Percentiles rank a stretch among this genome's conserved stretches.
phyloP scores from a whole-genome alignment of 495 filamentous ascomycete species.

The Neurospora discreta region DNA sequence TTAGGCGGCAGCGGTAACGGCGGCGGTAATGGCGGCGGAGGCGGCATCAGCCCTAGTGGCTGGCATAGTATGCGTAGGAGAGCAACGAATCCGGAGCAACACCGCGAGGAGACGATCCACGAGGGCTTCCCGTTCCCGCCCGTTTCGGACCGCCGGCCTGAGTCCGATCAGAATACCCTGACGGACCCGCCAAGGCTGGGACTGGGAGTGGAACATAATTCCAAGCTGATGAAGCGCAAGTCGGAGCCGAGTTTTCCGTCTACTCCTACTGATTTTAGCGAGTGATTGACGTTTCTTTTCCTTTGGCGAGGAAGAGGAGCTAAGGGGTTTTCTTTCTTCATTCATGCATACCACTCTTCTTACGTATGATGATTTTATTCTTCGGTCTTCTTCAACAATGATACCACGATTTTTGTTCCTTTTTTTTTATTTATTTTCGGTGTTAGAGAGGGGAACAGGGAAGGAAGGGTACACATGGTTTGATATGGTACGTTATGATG shows the following conservation, averaged over 20 bases:
- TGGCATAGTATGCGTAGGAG: neutral
- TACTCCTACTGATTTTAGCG: constrained; percentile 8
- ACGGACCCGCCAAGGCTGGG: neutral
- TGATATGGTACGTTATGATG: neutral
- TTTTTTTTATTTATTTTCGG: neutral
- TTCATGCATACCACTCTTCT: neutral
- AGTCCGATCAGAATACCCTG: neutral
- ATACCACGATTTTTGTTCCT: neutral
- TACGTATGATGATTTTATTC: neutral
- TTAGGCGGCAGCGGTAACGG: neutral
- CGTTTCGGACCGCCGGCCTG: neutral
- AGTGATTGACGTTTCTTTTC: neutral
- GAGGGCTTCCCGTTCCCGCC: neutral
- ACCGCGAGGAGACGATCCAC: neutral
- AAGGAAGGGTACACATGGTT: neutral
- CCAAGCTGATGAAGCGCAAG: neutral
- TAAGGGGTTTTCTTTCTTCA: neutral
- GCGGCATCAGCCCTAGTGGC: neutral
- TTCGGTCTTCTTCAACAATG: neutral
- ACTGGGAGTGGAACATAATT: neutral
- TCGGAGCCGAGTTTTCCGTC: neutral
- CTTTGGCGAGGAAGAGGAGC: neutral
- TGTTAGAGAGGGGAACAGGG: neutral
- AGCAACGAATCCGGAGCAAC: neutral
- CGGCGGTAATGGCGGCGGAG: neutral